Conservation (phyloP, 352 stramenopile genomes). For the Pythium monospermum region DNA sequence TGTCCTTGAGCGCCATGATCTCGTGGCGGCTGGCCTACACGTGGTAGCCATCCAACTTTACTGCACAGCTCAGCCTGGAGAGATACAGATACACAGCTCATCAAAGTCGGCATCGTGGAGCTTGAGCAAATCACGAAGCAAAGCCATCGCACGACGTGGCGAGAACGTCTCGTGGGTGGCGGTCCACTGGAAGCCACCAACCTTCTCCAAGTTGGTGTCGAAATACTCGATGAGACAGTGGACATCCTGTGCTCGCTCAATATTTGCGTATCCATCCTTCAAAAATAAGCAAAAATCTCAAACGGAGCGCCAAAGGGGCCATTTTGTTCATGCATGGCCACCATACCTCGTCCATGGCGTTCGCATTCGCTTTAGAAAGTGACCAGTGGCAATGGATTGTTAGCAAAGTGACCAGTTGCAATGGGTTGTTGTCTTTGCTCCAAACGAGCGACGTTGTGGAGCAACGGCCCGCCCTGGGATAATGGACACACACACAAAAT, state of each 20-base stretch:
- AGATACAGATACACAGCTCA: constrained; percentile 6
- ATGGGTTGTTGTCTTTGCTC: too few relatives aligned
- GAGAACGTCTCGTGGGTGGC: constrained; percentile 2
- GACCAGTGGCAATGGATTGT: too few relatives aligned
- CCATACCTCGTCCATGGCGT: too few relatives aligned
- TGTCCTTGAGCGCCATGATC: constrained; percentile 11
- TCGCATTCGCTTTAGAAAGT: too few relatives aligned
- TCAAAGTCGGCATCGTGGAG: neutral
- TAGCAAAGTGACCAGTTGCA: too few relatives aligned
- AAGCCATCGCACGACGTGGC: neutral
- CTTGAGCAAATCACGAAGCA: constrained; percentile 12
- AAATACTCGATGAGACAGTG: constrained; percentile 11
- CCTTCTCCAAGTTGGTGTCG: neutral
- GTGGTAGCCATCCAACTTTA: constrained; percentile 6
- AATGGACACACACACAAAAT: too few relatives aligned
- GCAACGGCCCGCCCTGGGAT: too few relatives aligned
- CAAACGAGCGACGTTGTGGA: too few relatives aligned
- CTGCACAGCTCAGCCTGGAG: constrained; percentile 9
- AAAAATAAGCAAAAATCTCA: neutral
- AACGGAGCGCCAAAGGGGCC: too few relatives aligned
- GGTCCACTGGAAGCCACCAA: neutral
- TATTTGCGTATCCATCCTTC: neutral
- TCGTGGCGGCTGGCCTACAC: constrained; percentile 15
- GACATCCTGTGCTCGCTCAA: neutral
- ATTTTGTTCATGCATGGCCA: too few relatives aligned